Base-by-base conservation (phyloP, 192 early-diverging fungal species). In the Fimicolochytrium jonesii region DNA sequence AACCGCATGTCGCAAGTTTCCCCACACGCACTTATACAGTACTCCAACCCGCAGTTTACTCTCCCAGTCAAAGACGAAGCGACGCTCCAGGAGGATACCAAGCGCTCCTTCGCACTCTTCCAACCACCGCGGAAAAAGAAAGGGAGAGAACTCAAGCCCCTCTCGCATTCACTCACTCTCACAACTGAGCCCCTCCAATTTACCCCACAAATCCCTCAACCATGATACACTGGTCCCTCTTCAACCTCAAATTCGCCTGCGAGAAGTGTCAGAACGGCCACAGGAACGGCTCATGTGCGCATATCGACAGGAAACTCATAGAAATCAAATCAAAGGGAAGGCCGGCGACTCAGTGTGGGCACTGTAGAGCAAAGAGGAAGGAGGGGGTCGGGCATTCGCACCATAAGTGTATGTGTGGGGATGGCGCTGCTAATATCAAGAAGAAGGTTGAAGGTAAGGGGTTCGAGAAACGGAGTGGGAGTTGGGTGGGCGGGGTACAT, bases 231-330 rank as follows among this genome's bases (percentile, higher is more conserved):
- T 62, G 47, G 47, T n/a, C 60, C 0, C 30, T 35, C 3, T 41
- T 62, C n/a, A 50, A 62, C 49, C 4, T 66, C 42, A 58, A 58
- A 34, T 67, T 67, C 43, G 66, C 66, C 18, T 67, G 66, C 51
- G 49, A 67, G 51, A 29, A 42, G 20, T 67, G 66, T 20, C 58
- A 60, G 49, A 52, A 31, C 45, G 66, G 66, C 28, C 66, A 67
- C 48, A 17, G 66, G 3, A 59, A 59, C 43, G 56, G 47, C 4
- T 43, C 47, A 6, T 67, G 66, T 34, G 47, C 47, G 3, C 66
- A 67, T 49, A 28, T 36, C n/a, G 66, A 60, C 47, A 32, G 66
- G 13, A 28, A 42, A 22, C 31, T 67, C 15, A 6, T 59, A 7
- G 66, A 67, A 41, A 59, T 67, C 2, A 13, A 32, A 15, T 29